Percentiles rank a stretch among this genome's conserved stretches.
These are phyloP conservation scores for Rehmannia glutinosa DNA, from an alignment of 257 asterid species.

Conservation along the genomic window DNA sequence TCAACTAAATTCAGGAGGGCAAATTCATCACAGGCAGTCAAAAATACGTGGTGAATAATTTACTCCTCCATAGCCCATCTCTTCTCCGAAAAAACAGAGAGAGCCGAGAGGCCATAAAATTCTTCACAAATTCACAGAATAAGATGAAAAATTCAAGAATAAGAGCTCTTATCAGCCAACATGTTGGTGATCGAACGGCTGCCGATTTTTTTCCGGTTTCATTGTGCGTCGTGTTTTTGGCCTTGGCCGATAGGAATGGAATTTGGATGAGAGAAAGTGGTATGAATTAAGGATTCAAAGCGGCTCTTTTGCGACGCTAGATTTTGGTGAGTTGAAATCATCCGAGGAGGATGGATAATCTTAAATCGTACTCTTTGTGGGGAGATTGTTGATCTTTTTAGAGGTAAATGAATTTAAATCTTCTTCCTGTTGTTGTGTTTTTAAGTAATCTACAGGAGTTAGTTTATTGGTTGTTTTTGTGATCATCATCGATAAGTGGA, in stretches of 20 bases:
- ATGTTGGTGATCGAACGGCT: conserved; percentile 19
- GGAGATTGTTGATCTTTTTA: conserved; percentile 14
- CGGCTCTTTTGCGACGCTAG: conserved; percentile 5
- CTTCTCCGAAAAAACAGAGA: conserved; percentile 16
- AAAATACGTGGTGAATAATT: conserved; percentile 34
- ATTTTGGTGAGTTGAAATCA: conserved; percentile 18
- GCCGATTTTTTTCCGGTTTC: conserved; percentile 20
- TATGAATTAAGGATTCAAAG: conserved; percentile 19
- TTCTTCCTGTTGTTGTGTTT: neutral
- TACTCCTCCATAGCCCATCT: conserved; percentile 28
- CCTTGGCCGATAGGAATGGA: conserved; percentile 10
- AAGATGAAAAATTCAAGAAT: neutral
- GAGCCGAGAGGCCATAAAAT: no score
- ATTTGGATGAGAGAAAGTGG: conserved; percentile 16
- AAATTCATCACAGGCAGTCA: conserved; percentile 21
- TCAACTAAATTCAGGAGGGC: conserved; percentile 21
- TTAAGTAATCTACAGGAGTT: neutral
- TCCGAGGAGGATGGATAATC: conserved; percentile 20
- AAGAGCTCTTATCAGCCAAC: neutral
- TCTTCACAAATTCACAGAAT: conserved; percentile 8
- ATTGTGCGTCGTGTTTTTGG: neutral
- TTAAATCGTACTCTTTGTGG: conserved; percentile 5
- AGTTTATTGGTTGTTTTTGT: conserved; percentile 4
- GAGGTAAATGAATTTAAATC: conserved; percentile 24
- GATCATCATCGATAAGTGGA: conserved; percentile 24